These are phyloP conservation scores for Citrullus amarus DNA, from an alignment of 306 rosid genomes.

Conservation along the genomic window DNA sequence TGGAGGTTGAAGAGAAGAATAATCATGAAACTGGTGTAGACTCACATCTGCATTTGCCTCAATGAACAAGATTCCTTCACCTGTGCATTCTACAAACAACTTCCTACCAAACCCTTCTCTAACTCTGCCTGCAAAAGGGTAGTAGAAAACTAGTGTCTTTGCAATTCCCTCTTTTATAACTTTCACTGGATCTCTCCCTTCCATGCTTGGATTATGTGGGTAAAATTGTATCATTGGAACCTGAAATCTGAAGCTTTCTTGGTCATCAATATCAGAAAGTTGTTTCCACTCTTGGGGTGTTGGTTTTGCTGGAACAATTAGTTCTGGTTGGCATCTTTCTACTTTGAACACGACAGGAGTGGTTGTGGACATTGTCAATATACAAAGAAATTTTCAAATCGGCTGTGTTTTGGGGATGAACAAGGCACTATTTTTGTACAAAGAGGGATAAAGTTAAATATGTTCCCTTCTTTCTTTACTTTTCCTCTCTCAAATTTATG, in stretches of 20 bases:
- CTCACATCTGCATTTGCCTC: conserved; percentile 10
- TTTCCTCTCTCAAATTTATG: not conserved
- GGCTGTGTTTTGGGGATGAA: no score
- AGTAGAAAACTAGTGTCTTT: not conserved
- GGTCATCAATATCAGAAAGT: not conserved
- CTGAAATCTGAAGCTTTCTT: not conserved
- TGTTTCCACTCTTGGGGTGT: not conserved
- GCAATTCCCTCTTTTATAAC: not conserved
- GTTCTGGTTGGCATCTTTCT: not conserved
- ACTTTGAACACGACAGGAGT: not conserved
- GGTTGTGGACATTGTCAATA: not conserved
- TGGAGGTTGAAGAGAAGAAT: not conserved
- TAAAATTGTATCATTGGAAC: not conserved
- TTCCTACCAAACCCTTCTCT: not conserved
- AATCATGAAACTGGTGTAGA: not conserved
- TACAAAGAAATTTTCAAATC: not conserved
- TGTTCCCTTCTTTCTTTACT: no score
- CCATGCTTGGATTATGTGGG: not conserved
- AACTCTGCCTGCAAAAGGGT: not conserved
- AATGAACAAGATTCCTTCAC: conserved; percentile 17
- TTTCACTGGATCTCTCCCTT: not conserved
- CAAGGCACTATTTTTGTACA: not conserved
- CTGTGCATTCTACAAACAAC: conserved; percentile 20
- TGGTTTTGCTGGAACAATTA: conserved; percentile 13
- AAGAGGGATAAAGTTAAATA: no score